Conservation (phyloP, 441 rosid genomes). For the Populus tomentosa region DNA sequence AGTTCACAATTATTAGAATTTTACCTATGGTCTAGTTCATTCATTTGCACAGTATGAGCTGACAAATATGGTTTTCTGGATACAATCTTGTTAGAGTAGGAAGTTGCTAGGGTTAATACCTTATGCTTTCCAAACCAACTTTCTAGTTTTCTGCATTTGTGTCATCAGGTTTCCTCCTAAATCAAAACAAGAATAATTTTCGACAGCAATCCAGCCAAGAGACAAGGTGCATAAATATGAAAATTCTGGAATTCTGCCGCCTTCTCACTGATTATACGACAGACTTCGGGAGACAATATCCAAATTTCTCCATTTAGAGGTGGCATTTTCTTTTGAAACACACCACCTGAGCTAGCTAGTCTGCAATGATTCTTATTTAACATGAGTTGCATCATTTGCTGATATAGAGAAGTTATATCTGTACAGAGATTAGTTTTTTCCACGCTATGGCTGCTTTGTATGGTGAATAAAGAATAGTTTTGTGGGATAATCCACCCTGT, state of each 20-base stretch:
- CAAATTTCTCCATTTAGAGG: background rate
- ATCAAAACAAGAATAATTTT: background rate
- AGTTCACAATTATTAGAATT: background rate
- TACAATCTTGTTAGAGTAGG: background rate
- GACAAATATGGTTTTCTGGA: background rate
- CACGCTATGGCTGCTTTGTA: background rate
- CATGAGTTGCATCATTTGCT: background rate
- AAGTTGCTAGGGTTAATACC: background rate
- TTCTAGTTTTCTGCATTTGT: background rate
- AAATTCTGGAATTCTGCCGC: background rate
- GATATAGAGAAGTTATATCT: background rate
- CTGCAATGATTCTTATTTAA: conserved; percentile 1
- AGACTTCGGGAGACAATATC: background rate
- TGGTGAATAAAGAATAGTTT: background rate
- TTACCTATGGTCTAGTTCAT: background rate
- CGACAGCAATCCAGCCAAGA: background rate
- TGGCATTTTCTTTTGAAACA: background rate
- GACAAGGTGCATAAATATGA: background rate
- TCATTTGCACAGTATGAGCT: background rate
- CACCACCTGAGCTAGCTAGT: background rate
- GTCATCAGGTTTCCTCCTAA: background rate
- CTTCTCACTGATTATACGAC: background rate
- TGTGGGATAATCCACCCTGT: background rate
- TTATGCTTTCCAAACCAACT: background rate
- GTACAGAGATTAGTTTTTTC: background rate